Conservation (phyloP, 169 alveolate genomes). For the Toxoplasma gondii region DNA sequence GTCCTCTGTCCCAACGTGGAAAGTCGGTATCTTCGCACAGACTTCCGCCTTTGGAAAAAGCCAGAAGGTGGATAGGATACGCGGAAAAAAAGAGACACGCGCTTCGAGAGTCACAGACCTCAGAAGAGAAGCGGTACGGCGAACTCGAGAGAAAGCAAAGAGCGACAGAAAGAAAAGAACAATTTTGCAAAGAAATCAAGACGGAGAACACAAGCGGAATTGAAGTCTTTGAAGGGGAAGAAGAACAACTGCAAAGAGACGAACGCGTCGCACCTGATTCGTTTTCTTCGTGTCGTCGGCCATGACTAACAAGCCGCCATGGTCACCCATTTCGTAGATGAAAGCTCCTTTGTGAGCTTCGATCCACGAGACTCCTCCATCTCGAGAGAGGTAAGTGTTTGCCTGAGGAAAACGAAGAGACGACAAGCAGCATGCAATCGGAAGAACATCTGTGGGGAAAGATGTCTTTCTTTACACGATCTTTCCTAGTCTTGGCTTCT, state of each 20-base stretch:
- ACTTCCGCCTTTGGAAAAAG: too few species aligned
- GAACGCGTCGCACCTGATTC: not conserved
- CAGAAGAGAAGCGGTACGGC: not conserved
- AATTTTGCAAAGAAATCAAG: not conserved
- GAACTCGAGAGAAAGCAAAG: not conserved
- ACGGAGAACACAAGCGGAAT: not conserved
- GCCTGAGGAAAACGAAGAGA: slow-evolving; percentile 75
- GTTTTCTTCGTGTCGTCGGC: slow-evolving; percentile 88
- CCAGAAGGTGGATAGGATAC: too few species aligned
- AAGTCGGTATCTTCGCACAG: too few species aligned
- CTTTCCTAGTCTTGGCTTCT: not conserved
- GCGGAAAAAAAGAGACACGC: not conserved
- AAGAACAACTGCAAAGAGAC: not conserved
- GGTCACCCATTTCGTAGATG: slow-evolving; percentile 98
- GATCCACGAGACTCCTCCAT: slow-evolving; percentile 98
- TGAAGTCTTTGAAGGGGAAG: too few species aligned
- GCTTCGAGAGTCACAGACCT: not conserved
- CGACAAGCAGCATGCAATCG: not conserved
- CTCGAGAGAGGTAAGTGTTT: slow-evolving; percentile 96
- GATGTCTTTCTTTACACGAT: not conserved
- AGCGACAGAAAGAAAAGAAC: not conserved
- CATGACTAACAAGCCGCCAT: slow-evolving; percentile 98
- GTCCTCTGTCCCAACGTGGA: too few species aligned
- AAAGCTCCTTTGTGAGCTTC: slow-evolving; percentile 97
- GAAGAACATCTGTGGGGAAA: not conserved